Conservation (phyloP, 2,329 filamentous ascomycete species). For the Pseudogymnoascus sp. region DNA sequence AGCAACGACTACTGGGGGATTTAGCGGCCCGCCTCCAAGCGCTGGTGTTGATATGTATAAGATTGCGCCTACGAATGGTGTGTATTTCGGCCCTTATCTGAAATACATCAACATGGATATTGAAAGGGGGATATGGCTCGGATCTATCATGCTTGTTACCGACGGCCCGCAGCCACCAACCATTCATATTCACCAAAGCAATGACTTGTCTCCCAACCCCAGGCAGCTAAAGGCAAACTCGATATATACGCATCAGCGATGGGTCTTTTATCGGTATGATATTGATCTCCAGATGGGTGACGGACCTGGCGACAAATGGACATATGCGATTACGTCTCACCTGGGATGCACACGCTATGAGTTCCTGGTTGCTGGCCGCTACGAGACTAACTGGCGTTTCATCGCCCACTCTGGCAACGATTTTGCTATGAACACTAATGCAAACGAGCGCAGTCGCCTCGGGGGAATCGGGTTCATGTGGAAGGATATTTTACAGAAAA, state of each 20-base stretch:
- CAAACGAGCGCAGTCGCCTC: constrained; percentile 74
- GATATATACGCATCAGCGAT: constrained; percentile 84
- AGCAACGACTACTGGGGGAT: constrained; percentile 70
- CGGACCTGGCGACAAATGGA: constrained; percentile 74
- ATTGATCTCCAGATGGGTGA: constrained; percentile 87
- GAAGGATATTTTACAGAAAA: constrained; percentile 97
- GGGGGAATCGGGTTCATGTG: constrained; percentile 94
- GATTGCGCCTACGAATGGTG: constrained; percentile 84
- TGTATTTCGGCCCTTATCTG: constrained; percentile 95
- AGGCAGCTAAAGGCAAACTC: constrained; percentile 72
- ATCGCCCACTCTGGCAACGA: constrained; percentile 95
- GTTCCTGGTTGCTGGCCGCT: constrained; percentile 83
- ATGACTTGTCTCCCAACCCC: constrained; percentile 86
- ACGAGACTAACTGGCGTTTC: constrained; percentile 91
- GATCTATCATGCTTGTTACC: constrained; percentile 87
- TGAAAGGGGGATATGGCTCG: constrained; percentile 81
- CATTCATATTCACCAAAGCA: constrained; percentile 86
- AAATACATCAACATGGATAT: constrained; percentile 97
- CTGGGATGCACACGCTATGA: constrained; percentile 97
- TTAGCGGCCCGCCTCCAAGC: constrained; percentile 77
- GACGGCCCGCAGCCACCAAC: constrained; percentile 89
- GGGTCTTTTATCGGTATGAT: constrained; percentile 94
- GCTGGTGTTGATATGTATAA: constrained; percentile 93
- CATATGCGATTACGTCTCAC: constrained; percentile 94
- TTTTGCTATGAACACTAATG: constrained; percentile 79